Percentiles rank a stretch among this genome's conserved stretches.
Evolutionary conservation across 2,329 filamentous ascomycete genomes (phyloP).

Genomic region (Delphinella strobiligena): DNA sequence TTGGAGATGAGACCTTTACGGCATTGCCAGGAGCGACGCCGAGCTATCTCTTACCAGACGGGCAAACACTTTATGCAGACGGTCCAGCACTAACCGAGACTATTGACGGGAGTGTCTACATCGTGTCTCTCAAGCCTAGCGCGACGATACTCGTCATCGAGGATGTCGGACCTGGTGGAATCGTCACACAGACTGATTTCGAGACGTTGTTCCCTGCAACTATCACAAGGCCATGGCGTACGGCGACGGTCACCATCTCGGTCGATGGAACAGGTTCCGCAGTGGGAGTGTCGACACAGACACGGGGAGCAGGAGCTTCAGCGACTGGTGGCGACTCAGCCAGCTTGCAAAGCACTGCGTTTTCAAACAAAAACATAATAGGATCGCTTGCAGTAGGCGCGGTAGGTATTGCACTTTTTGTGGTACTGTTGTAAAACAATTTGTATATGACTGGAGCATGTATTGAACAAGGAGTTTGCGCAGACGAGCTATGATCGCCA

Average conservation of each 20-base stretch:
- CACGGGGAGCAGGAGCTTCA: neutral
- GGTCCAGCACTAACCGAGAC: constrained; percentile 17
- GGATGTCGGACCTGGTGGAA: constrained; percentile 18
- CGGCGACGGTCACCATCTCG: constrained; percentile 1
- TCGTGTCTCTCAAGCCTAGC: constrained; percentile 21
- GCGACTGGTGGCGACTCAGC: neutral
- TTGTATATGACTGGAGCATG: too few species aligned
- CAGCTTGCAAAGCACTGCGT: neutral
- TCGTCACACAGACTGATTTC: constrained; percentile 17
- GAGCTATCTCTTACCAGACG: constrained; percentile 25
- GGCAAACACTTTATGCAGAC: constrained; percentile 26
- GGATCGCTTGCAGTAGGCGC: neutral
- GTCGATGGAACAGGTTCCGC: neutral
- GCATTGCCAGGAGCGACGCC: constrained; percentile 16
- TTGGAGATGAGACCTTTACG: constrained; percentile 18
- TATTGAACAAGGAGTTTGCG: too few species aligned
- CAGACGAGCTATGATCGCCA: too few species aligned
- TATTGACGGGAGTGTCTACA: constrained; percentile 16
- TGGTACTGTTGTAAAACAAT: too few species aligned
- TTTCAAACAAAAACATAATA: neutral
- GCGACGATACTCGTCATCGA: constrained; percentile 26
- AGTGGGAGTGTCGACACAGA: neutral
- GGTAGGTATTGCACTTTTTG: too few species aligned
- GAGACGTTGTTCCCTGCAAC: constrained; percentile 29
- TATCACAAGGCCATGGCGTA: constrained; percentile 15